Base-by-base conservation (phyloP, 179 eudicot genomes). In the Pouteria campechiana region DNA sequence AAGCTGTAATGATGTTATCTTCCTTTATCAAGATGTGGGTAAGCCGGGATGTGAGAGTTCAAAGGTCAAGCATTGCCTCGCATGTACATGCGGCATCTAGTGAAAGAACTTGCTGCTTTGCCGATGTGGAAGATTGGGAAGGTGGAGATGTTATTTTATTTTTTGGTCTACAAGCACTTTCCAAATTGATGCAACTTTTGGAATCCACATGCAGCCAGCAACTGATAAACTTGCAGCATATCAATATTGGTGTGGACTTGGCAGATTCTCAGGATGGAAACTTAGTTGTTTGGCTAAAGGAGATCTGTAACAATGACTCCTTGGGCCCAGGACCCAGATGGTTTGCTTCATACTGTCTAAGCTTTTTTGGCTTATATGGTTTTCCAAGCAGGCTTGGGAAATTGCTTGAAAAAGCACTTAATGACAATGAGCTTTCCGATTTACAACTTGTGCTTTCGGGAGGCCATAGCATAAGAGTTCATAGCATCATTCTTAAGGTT, bases 311-410 rank as follows among this genome's bases (percentile, higher is more conserved):
- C n/a, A 29, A 29, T 21, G 47, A 59, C 45, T 44, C 63, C 35
- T 44, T 24, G 40, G 57, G 81, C 34, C 60, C 69, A 41, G 93
- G 93, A 47, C 46, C 81, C 41, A 81, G 64, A 69, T 75, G 85
- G 88, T 78, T 73, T 52, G 73, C 79, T 34, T 78, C 86, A 8
- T 78, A 70, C 52, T 50, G 78, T 59, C 89, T 89, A 52, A 64
- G 83, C 45, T 60, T 52, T 65, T 51, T 78, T 34, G 95, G 89
- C 11, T 19, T 42, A 11, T 88, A 65, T 54, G 97, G 97, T 18
- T 78, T 78, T 44, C 78, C 95, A 21, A 70, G 53, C 63, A 65
- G 69, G 64, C 60, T 81, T 23, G 85, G 93, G 12, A 58, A 52
- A 41, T 67, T 61, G 39, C 60, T 78, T 27, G 74, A 54, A 32